These are phyloP conservation scores for Trichosanthes cucumerina DNA, from an alignment of 306 rosid species.

Conservation along the genomic window DNA sequence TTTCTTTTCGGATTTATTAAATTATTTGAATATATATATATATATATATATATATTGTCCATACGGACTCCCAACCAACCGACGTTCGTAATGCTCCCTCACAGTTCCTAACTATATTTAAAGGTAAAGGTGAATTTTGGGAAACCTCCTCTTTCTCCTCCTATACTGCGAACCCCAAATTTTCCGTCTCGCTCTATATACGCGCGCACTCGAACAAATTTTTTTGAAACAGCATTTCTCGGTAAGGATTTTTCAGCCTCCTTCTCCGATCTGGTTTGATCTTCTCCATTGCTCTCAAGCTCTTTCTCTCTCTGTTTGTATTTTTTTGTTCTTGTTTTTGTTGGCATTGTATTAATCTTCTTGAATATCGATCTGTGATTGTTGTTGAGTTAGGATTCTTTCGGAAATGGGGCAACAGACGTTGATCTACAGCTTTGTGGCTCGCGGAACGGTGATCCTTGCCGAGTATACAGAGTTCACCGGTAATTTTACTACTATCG, in stretches of 20 bases:
- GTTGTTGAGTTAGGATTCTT: not conserved
- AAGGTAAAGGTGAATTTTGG: not conserved
- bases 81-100: not conserved
- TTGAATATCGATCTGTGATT: conserved; percentile 15
- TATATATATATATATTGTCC: not conserved
- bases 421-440: conserved; percentile 93
- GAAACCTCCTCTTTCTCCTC: not conserved
- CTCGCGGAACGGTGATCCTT: conserved; percentile 73
- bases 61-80: not conserved
- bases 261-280: not conserved
- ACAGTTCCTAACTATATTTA: conserved; percentile 5
- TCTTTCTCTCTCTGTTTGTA: not conserved
- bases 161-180: not conserved
- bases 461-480: conserved; percentile 78
- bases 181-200: not conserved
- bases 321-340: not conserved
- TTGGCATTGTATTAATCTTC: not conserved
- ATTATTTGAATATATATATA: too few species aligned
- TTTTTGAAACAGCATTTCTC: not conserved
- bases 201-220: not conserved
- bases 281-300: not conserved
- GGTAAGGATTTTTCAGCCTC: not conserved
- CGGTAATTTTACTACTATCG: conserved; percentile 67
- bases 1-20: not conserved
- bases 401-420: conserved; percentile 74